phyloP scores from a whole-genome alignment of 192 early-diverging fungal species.

The Coemansia sp. region DNA sequence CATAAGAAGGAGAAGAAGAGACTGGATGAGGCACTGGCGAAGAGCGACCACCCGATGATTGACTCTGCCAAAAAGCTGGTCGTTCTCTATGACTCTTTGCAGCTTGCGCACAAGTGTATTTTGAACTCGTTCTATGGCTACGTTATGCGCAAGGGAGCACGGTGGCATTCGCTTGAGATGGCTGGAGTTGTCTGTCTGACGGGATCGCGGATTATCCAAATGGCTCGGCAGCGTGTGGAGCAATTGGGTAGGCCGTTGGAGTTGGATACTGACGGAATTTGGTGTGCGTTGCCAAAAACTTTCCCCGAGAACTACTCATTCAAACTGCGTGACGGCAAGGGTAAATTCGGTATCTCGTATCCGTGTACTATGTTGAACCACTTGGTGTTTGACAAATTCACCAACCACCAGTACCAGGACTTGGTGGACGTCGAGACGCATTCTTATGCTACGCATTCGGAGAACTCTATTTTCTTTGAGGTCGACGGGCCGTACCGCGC shows the following conservation, averaged over 20 bases:
- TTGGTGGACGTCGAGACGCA: slow-evolving; percentile 61
- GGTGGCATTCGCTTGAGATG: slow-evolving; percentile 99
- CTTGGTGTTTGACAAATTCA: slow-evolving; percentile 92
- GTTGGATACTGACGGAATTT: slow-evolving; percentile 98
- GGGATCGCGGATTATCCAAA: slow-evolving; percentile 95
- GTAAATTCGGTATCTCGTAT: slow-evolving; percentile 90
- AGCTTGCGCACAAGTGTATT: slow-evolving; percentile 97
- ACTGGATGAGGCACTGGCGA: slow-evolving; percentile 67
- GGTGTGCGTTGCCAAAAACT: slow-evolving; percentile 91
- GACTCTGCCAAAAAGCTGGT: slow-evolving; percentile 91
- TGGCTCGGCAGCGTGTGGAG: slow-evolving; percentile 91
- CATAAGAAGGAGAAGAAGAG: slow-evolving; percentile 92
- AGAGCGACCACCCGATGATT: slow-evolving; percentile 68
- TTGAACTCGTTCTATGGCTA: slow-evolving; percentile 98
- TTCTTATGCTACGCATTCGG: slow-evolving; percentile 71
- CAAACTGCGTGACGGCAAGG: slow-evolving; percentile 68
- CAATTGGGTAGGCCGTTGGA: slow-evolving; percentile 92
- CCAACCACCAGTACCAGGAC: slow-evolving; percentile 97
- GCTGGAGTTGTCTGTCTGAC: slow-evolving; percentile 98
- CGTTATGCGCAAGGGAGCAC: slow-evolving; percentile 97
- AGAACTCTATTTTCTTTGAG: slow-evolving; percentile 99
- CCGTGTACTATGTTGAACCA: slow-evolving; percentile 99
- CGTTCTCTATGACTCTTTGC: slow-evolving; percentile 95
- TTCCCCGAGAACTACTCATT: slow-evolving; percentile 96
- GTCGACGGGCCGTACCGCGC: slow-evolving; percentile 98